phyloP scores from a whole-genome alignment of 176 grass and related monocot species.

The Ananas comosus region DNA sequence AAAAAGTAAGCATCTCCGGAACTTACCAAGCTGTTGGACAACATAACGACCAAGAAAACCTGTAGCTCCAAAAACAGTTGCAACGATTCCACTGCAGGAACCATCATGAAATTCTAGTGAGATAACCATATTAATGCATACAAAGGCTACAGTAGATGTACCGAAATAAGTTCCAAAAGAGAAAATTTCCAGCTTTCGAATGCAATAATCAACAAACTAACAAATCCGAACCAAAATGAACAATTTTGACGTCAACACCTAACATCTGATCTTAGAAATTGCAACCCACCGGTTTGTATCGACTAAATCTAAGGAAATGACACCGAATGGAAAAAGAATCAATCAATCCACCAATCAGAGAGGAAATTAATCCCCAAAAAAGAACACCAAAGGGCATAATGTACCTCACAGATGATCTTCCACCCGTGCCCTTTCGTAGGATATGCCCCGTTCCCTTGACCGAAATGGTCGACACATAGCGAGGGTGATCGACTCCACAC shows the following conservation, averaged over 20 bases:
- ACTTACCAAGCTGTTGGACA: slow-evolving; percentile 83
- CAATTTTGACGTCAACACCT: no score
- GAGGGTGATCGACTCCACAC: slow-evolving; percentile 43
- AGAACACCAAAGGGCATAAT: slow-evolving; percentile 9
- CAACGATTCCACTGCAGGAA: slow-evolving; percentile 73
- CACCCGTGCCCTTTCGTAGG: slow-evolving; percentile 86
- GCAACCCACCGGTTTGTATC: no score
- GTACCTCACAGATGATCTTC: slow-evolving; percentile 78
- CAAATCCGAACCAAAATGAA: no score
- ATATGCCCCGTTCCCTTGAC: slow-evolving; percentile 65
- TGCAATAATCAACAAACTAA: no score
- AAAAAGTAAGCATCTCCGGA: neutral
- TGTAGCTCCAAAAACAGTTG: slow-evolving; percentile 97
- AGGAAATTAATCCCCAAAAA: neutral
- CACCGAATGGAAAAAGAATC: no score
- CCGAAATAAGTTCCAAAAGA: neutral
- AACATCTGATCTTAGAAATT: neutral
- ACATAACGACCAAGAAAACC: slow-evolving; percentile 96
- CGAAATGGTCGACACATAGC: slow-evolving; percentile 37
- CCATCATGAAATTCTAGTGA: neutral
- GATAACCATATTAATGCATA: slow-evolving; percentile 5
- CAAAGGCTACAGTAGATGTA: neutral
- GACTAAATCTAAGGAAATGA: no score
- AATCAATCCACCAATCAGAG: no score
- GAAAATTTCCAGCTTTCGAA: neutral